Base-by-base conservation (phyloP, 1,284 basidiomycete species). In the Tilletia setariae region DNA sequence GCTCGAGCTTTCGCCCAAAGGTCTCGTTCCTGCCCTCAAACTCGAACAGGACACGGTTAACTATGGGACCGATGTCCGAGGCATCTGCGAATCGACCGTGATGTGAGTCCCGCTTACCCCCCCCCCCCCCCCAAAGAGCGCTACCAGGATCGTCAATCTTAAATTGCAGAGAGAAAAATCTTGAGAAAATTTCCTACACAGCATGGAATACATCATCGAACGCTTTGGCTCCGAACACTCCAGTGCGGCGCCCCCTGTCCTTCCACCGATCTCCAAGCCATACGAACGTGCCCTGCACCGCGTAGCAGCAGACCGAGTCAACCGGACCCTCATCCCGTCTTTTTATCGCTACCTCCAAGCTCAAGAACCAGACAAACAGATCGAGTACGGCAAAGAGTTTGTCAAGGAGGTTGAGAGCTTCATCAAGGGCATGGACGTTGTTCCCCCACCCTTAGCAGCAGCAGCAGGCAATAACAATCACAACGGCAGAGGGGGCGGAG, bases 341-440 rank as follows among this genome's bases (percentile, higher is more conserved):
- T 92, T 92, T 83, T 92, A 92, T 76, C 87, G 89, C 28, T 91
- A 86, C 77, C 85, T 92, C 13, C 90, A 92, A 84, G 88, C 90
- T 0, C 91, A 91, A 81, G 87, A 89, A 28, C 71, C 81, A 28
- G 84, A 85, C 3, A 85, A 86, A 8, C 89, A 91, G 77, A 85
- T 87, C 62, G 83, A 86, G 61, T 82, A 82, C 2, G 88, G 86
- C 1, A 87, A 86, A 68, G 90, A 89, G 25, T 90, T 90, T 72
- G 82, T 84, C 21, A 82, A 84, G 0, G 86, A 88, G 1, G 80
- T 92, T 4, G 85, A 87, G 49, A 81, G 81, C 1, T 87, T 92
- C 49, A 84, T 88, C 0, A 75, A 73, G 0, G 85, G 90, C 21
- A 86, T 91, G 70, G 87, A 90, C 44, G 8, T 19, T 30, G n/a